Percentiles rank a stretch among this genome's conserved stretches.
Evolutionary conservation across 2,329 filamentous ascomycete species (phyloP).

Genomic region (Lasiodiplodia theobromae): DNA sequence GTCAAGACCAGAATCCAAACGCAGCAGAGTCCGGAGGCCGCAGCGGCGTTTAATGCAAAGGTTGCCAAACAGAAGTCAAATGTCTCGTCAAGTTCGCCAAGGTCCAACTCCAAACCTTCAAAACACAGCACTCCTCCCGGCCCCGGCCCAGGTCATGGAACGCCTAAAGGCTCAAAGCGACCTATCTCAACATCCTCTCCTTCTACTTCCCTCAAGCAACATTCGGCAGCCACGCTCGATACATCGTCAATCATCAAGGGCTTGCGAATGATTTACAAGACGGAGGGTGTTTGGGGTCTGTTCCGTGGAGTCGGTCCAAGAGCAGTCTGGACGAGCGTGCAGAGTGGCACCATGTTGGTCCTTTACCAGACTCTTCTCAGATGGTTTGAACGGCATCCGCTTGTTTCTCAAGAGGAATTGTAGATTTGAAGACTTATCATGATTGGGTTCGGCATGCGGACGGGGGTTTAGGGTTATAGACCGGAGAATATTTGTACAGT

Average conservation of each 20-base stretch:
- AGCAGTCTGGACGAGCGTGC: constrained; percentile 95
- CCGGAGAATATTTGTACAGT: constrained; percentile 9
- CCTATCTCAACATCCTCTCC: constrained; percentile 90
- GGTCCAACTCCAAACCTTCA: constrained; percentile 26
- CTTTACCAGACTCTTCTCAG: constrained; percentile 88
- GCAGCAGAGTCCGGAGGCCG: constrained; percentile 70
- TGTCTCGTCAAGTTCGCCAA: neutral
- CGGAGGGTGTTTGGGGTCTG: constrained; percentile 87
- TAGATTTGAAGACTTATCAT: constrained; percentile 11
- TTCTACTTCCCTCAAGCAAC: constrained; percentile 79
- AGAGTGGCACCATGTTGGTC: constrained; percentile 96
- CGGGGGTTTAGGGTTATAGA: neutral
- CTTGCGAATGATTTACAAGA: constrained; percentile 84
- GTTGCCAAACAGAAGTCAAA: neutral
- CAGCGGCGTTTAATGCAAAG: neutral
- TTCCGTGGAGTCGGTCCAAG: constrained; percentile 94
- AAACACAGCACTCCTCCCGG: constrained; percentile 41
- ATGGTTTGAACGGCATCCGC: constrained; percentile 69
- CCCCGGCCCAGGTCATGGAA: constrained; percentile 37
- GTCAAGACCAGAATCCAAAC: constrained; percentile 98
- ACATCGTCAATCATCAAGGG: constrained; percentile 90
- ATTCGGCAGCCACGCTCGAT: constrained; percentile 80
- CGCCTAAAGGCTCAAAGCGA: constrained; percentile 62
- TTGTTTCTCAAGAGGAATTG: constrained; percentile 36
- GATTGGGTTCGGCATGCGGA: neutral